These are phyloP conservation scores for Nectriaceae sp. DNA, from an alignment of 2,329 filamentous ascomycete genomes.

Conservation along the genomic window DNA sequence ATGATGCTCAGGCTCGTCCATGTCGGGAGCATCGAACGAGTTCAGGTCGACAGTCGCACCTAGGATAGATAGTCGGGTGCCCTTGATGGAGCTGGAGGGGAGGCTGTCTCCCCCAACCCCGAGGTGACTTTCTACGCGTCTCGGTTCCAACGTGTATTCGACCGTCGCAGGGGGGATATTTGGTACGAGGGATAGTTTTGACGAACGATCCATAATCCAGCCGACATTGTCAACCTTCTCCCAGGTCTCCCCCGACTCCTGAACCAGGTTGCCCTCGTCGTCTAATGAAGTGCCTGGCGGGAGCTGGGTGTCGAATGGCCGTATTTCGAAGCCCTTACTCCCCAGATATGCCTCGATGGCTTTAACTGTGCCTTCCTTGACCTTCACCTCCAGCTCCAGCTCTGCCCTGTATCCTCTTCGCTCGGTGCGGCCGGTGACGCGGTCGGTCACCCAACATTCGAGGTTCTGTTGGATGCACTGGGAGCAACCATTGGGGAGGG, in stretches of 20 bases:
- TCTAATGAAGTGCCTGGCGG: slow-evolving; percentile 27
- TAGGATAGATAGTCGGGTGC: slow-evolving; percentile 75
- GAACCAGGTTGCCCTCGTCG: slow-evolving; percentile 25
- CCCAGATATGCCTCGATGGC: slow-evolving; percentile 68
- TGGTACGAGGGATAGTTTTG: slow-evolving; percentile 21
- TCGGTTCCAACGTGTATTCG: too few species aligned
- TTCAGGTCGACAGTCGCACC: slow-evolving; percentile 80
- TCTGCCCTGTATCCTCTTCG: slow-evolving; percentile 77
- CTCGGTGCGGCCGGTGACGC: slow-evolving; percentile 80
- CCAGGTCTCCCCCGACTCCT: slow-evolving; percentile 30
- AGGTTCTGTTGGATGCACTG: slow-evolving; percentile 76
- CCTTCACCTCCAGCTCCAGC: slow-evolving; percentile 71
- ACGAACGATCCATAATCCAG: slow-evolving; percentile 36
- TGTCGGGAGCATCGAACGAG: slow-evolving; percentile 67
- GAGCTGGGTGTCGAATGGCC: slow-evolving; percentile 44
- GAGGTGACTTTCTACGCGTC: slow-evolving; percentile 63
- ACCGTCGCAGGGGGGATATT: slow-evolving; percentile 36
- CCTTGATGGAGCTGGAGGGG: slow-evolving; percentile 72
- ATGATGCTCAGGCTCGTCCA: slow-evolving; percentile 55
- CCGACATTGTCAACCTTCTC: slow-evolving; percentile 33
- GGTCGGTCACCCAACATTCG: slow-evolving; percentile 82
- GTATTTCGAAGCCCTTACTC: slow-evolving; percentile 61
- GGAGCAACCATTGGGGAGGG: slow-evolving; percentile 76
- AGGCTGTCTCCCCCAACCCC: slow-evolving; percentile 65
- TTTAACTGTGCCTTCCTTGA: slow-evolving; percentile 65